Evolutionary conservation across 768 basidiomycete genomes (phyloP).

Genomic region (Tricholoma saponaceum): DNA sequence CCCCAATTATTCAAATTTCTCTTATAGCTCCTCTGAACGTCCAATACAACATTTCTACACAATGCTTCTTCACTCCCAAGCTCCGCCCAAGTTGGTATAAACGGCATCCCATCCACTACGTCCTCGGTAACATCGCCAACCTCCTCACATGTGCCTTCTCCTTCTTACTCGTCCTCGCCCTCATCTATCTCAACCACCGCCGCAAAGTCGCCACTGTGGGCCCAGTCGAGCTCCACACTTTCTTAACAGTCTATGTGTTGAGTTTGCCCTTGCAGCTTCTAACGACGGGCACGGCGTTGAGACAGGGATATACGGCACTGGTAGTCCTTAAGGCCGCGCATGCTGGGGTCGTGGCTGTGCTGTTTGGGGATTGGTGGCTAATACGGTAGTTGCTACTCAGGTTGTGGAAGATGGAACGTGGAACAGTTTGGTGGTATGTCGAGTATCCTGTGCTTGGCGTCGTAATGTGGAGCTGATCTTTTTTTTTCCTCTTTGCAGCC

Average conservation of each 20-base stretch:
- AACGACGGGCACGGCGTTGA: conserved; percentile 72
- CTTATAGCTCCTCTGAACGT: conserved; percentile 31
- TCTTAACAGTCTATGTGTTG: conserved; percentile 63
- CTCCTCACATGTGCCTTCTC: conserved; percentile 77
- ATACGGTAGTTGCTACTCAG: conserved; percentile 81
- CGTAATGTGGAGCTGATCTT: neutral
- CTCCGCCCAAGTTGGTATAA: conserved; percentile 85
- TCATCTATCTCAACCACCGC: conserved; percentile 56
- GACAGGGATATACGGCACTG: conserved; percentile 72
- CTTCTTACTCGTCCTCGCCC: conserved; percentile 50
- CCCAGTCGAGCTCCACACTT: conserved; percentile 69
- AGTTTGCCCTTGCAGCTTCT: conserved; percentile 78
- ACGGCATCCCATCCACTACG: conserved; percentile 62
- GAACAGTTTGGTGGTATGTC: conserved; percentile 59
- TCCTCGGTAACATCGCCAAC: conserved; percentile 81
- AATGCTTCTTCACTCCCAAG: conserved; percentile 40
- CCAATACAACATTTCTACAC: conserved; percentile 23
- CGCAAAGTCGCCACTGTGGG: conserved; percentile 95
- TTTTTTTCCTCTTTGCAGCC: conserved; percentile 44
- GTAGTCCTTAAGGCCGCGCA: conserved; percentile 75
- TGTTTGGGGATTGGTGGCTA: conserved; percentile 77
- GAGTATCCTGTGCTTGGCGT: neutral
- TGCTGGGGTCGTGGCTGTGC: conserved; percentile 66
- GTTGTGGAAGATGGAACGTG: conserved; percentile 88
- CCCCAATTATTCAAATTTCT: too few species aligned